phyloP scores from a whole-genome alignment of 768 basidiomycete species.

The Xanthoconium stramineum region DNA sequence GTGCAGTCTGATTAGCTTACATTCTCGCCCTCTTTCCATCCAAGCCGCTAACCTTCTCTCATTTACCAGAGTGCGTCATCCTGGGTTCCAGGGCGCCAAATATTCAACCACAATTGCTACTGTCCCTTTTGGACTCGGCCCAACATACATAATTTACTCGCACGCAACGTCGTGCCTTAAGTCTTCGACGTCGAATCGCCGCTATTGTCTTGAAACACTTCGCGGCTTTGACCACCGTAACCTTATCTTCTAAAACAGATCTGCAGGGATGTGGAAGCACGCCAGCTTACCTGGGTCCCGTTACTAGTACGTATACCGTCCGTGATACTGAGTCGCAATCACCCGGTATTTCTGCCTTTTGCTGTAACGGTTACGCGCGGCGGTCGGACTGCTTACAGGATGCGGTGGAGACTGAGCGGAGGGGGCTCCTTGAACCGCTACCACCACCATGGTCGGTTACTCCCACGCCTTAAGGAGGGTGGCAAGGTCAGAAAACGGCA shows the following conservation, averaged over 20 bases:
- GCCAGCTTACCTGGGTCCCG: no score
- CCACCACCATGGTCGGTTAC: no score
- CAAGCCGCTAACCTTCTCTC: neutral
- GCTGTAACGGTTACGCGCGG: no score
- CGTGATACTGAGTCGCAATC: no score
- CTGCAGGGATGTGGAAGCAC: no score
- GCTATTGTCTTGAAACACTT: conserved; percentile 1
- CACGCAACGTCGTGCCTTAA: neutral
- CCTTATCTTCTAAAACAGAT: neutral
- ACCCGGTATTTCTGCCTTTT: no score
- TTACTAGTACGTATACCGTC: no score
- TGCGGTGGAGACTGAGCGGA: no score
- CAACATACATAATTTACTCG: neutral
- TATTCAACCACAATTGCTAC: neutral
- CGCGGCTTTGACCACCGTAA: neutral
- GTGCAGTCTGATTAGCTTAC: neutral
- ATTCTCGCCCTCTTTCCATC: neutral
- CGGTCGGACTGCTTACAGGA: no score
- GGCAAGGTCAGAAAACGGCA: no score
- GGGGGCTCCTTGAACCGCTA: no score
- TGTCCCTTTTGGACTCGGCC: neutral
- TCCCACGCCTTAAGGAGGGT: no score
- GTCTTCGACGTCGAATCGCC: neutral
- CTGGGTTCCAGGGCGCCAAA: neutral
- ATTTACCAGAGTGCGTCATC: neutral